Percentiles rank a stretch among this genome's conserved stretches.
phyloP scores from a whole-genome alignment of 257 asterid genomes.

The Gardenia jasminoides region DNA sequence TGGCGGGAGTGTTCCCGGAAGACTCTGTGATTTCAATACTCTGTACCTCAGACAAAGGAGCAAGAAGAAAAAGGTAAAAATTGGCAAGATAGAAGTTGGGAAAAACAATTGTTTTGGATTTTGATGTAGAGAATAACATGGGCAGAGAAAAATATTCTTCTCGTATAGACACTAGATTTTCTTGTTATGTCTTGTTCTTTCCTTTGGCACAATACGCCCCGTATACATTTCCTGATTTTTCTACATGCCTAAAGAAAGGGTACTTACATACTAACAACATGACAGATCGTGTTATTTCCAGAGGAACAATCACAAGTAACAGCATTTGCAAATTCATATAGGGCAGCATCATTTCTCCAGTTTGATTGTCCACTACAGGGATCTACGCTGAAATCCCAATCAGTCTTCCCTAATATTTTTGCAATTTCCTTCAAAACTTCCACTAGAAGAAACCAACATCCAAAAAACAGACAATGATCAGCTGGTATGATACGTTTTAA shows the following conservation, averaged over 20 bases:
- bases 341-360: background rate
- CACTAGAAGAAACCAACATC: constrained; percentile 9
- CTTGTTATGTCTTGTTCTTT: background rate
- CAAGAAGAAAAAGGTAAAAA: background rate
- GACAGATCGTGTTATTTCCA: background rate
- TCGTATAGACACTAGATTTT: background rate
- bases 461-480: too few species aligned
- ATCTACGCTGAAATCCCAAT: constrained; percentile 22
- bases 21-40: constrained; percentile 16
- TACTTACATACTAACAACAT: constrained; percentile 22
- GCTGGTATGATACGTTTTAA: too few species aligned
- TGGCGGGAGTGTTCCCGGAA: constrained; percentile 28
- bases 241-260: background rate
- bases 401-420: constrained; percentile 9
- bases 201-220: background rate
- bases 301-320: constrained; percentile 22
- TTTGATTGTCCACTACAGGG: constrained; percentile 15
- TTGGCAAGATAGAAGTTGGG: too few species aligned
- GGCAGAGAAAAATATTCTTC: background rate
- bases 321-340: background rate
- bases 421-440: constrained; percentile 18
- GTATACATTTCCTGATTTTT: too few species aligned
- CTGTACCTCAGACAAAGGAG: background rate
- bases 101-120: too few species aligned
- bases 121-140: too few species aligned